Percentiles rank a stretch among this genome's conserved stretches.
phyloP scores from a whole-genome alignment of 164 flowering plant species.

The Akebia trifoliata region DNA sequence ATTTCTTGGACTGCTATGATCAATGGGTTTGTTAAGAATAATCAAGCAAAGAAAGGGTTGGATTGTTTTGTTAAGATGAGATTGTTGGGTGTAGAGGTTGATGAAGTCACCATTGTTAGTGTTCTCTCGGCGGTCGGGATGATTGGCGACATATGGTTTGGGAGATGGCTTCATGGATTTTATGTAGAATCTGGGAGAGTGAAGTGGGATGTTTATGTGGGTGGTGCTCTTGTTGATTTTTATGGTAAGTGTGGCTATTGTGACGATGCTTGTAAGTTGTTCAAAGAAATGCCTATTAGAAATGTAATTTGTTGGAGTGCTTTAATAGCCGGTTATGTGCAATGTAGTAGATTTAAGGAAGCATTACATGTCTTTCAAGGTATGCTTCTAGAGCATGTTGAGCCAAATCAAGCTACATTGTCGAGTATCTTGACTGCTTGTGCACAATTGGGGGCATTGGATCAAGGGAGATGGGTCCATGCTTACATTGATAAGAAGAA shows the following conservation, averaged over 20 bases:
- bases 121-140: constrained; percentile 30
- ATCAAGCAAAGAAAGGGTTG: constrained; percentile 17
- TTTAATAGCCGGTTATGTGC: constrained; percentile 30
- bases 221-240: constrained; percentile 37
- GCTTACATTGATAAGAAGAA: constrained; percentile 17
- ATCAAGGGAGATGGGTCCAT: constrained; percentile 31
- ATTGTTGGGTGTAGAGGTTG: constrained; percentile 14
- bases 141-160: constrained; percentile 28
- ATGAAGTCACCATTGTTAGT: constrained; percentile 28
- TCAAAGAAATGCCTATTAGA: constrained; percentile 25
- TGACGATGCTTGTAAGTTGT: constrained; percentile 26
- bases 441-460: constrained; percentile 30
- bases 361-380: constrained; percentile 25
- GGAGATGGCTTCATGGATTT: constrained; percentile 34
- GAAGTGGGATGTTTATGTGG: constrained; percentile 27
- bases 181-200: constrained; percentile 27
- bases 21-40: constrained; percentile 29
- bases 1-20: constrained; percentile 35
- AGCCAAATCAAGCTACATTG: constrained; percentile 25
- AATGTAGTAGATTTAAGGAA: constrained; percentile 20
- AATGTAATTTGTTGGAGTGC: constrained; percentile 35
- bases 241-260: constrained; percentile 31
- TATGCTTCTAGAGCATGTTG: constrained; percentile 23
- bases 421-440: constrained; percentile 34
- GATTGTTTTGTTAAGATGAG: constrained; percentile 33